Base-by-base conservation (phyloP, 345 rosid species). In the Carallia brachiata region DNA sequence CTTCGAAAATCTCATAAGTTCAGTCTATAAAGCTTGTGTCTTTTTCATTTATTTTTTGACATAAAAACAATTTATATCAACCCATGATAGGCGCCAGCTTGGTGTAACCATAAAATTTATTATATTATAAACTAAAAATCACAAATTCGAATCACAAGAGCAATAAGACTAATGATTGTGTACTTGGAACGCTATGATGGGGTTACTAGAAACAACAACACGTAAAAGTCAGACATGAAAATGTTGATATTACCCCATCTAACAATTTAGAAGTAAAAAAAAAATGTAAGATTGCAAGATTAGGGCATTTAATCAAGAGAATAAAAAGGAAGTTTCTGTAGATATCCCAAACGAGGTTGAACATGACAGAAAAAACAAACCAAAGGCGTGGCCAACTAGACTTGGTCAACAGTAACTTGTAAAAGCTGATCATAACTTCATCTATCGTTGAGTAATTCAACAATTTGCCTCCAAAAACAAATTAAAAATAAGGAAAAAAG, bases 301-400 rank as follows among this genome's bases (percentile, higher is more conserved):
- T 8, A 40, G 50, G 50, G 50, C 50, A 44, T 44, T 44, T 12
- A 3, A 44, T 44, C 5, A 12, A 44, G 50, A 44, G 50, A 44
- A 12, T 44, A 12, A 44, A 10, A 16, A 12, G 17, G 50, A 44
- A 13, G 16, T 12, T 44, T 44, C 12, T 3, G 16, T 12, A 12
- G 16, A 8, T 10, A 44, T 10, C 16, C 50, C 50, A 12, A 0
- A 44, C 4, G 13, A 9, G 28, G 19, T 7, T 55, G 13, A 55
- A 6, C 2, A 7, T 23, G 23, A 23, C 23, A 23, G 19, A 34
- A 52, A 27, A 62, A 56, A 6, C 18, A 1, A 31, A 65, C 0
- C 18, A 37, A 37, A 36, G 69, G 69, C 56, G 10, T 62, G 63
- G 39, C 70, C 67, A 36, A 74, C 79, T 84, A 81, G 81, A 77